Evolutionary conservation across 257 asterid species (phyloP).

Genomic region (Petunia secreta): DNA sequence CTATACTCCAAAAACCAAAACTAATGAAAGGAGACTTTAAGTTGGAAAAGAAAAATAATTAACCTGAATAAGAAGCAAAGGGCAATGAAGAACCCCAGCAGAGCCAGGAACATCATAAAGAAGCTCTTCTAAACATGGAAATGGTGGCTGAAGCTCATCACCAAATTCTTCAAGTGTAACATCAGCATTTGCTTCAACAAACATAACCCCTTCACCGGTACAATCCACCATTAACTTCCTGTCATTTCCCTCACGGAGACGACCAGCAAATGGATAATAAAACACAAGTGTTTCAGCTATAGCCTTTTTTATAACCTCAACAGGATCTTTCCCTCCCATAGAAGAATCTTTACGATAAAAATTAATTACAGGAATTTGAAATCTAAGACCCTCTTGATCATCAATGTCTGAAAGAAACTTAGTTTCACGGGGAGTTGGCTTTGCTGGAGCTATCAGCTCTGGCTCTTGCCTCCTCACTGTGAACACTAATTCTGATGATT

Average conservation of each 20-base stretch:
- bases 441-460: slow-evolving; percentile 50
- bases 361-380: slow-evolving; percentile 59
- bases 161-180: slow-evolving; percentile 48
- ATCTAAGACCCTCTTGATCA: slow-evolving; percentile 59
- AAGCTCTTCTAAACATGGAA: slow-evolving; percentile 60
- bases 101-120: too few species aligned
- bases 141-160: slow-evolving; percentile 60
- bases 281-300: slow-evolving; percentile 55
- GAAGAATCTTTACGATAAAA: slow-evolving; percentile 47
- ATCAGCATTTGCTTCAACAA: slow-evolving; percentile 48
- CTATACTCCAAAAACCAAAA: background rate
- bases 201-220: slow-evolving; percentile 70
- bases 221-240: slow-evolving; percentile 74
- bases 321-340: slow-evolving; percentile 50
- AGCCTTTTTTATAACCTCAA: slow-evolving; percentile 51
- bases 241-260: slow-evolving; percentile 52
- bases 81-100: slow-evolving; percentile 34
- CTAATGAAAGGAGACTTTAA: background rate
- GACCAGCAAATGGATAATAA: slow-evolving; percentile 79
- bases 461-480: slow-evolving; percentile 46
- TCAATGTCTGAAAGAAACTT: too few species aligned
- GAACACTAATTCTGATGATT: slow-evolving; percentile 34
- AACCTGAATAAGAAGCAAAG: slow-evolving; percentile 68
- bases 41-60: background rate
- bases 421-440: too few species aligned